Evolutionary conservation across 257 asterid genomes (phyloP), one percentile per base, ranked within the genome.

Genomic region (Jacaranda mimosifolia): DNA sequence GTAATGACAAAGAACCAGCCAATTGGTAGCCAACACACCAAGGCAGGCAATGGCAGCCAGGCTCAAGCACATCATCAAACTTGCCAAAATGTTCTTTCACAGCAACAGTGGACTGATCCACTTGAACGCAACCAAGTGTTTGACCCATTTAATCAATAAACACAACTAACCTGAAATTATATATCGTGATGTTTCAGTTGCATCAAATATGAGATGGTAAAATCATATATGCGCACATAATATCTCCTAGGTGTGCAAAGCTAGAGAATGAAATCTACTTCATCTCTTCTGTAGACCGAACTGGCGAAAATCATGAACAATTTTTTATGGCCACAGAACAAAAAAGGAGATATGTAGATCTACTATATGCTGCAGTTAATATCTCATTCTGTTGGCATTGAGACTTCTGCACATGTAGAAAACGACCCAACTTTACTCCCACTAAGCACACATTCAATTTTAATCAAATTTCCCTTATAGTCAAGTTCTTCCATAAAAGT

Each of bases 11-110:
- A 53, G 38, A 17, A 10, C 91, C 87, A 9, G 89, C 89, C 53
- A 85, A 4, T 70, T 83, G 84, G 55, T 82, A 80, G 56, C 91
- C 91, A 14, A 85, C 0, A 70, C 84, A 81, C 89, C 91, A 87
- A 0, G 91, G 91, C 57, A 87, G 60, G 78, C 87, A 87, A 71
- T 87, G 91, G 81, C 89, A 85, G 48, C 89, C 91, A 9, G 91
- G 89, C 77, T 87, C 83, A 13, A 87, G 89, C 26, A 87, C 80
- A 7, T 85, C 78, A 1, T 49, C 87, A 49, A 77, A 87, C 71
- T 56, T 85, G 18, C 91, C 91, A 51, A 87, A 87, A 9, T 79
- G 81, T 68, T 87, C 91, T 76, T 82, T 87, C 52, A 87, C 74
- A 59, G 80, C 89, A 60, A 87, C 87, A 3, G 81, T 81, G 39